Conservation (phyloP, 2,329 filamentous ascomycete species). For the Rasamsonia emersonii region DNA sequence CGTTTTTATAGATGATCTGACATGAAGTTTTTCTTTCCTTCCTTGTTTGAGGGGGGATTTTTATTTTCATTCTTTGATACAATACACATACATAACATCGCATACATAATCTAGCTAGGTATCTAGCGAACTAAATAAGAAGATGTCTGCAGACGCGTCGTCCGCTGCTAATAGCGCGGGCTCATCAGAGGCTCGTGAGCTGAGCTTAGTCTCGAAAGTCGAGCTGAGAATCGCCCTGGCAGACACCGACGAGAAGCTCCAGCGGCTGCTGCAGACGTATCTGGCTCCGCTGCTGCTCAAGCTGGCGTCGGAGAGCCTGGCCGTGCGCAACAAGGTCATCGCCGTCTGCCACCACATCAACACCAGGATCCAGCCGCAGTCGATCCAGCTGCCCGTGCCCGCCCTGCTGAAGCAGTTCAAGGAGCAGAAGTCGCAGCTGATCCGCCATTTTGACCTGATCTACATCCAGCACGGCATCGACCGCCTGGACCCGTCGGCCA, state of each 20-base stretch:
- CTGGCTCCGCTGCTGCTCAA: constrained; percentile 78
- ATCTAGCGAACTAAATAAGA: constrained; percentile 2
- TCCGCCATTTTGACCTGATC: constrained; percentile 79
- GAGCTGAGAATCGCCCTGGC: constrained; percentile 77
- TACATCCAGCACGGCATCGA: constrained; percentile 80
- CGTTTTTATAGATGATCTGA: too few relatives aligned
- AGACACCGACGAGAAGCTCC: constrained; percentile 74
- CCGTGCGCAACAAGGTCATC: constrained; percentile 72
- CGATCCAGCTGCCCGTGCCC: constrained; percentile 73
- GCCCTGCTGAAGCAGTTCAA: constrained; percentile 85
- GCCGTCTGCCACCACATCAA: constrained; percentile 65
- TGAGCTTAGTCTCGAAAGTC: constrained; percentile 74
- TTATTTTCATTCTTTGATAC: too few relatives aligned
- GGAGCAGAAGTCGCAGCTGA: constrained; percentile 59
- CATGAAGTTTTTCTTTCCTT: too few relatives aligned
- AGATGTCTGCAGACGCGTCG: constrained; percentile 25
- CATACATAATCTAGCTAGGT: too few relatives aligned
- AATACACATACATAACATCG: too few relatives aligned
- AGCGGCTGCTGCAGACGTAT: constrained; percentile 68
- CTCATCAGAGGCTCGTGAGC: constrained; percentile 60
- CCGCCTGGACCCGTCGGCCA: constrained; percentile 52
- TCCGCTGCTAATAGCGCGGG: constrained; percentile 27
- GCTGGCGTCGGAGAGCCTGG: constrained; percentile 67
- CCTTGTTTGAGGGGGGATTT: too few relatives aligned
- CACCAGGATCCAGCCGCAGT: constrained; percentile 51